Base-by-base conservation (phyloP, 2,329 filamentous ascomycete species). In the Camillea tinctor region DNA sequence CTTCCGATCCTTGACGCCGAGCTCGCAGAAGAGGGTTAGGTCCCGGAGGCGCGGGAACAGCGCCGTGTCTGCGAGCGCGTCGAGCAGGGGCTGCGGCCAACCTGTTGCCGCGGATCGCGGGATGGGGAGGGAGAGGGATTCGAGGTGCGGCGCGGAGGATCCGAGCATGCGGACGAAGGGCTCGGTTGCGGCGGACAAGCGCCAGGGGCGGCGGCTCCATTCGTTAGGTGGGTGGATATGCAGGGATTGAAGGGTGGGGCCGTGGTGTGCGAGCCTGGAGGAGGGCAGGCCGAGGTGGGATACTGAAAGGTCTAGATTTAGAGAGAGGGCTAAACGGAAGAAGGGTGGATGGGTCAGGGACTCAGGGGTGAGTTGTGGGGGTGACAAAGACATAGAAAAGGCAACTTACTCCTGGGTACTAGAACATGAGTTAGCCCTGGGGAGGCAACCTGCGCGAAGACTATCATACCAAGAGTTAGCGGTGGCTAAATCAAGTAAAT, bases 11-110 rank as follows among this genome's bases (percentile, higher is more conserved):
- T 19, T 9, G 48, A 52, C 19, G 19, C 60, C 60, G 24, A 64
- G 58, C 52, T 64, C 58, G 52, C 60, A 64, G 52, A 49, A 63
- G 22, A 63, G 24, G 17, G 20, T 57, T 7, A 63, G 58, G 11
- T 3, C n/a, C 6, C 58, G 56, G 4, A 64, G 60, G n/a, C 40
- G 55, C 4, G 36, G 40, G 22, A 64, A 62, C 23, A 23, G 48
- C 17, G 56, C 56, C 9, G 60, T 48, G 26, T 54, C 24, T 26
- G 8, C 24, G n/a, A 26, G 24, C 24, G 24, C 55, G 19, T 59
- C 56, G 1, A 64, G 30, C 5, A 52, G 49, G 13, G 55, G 51
- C n/a, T 56, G 59, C 13, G 63, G 63, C 58, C 58, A 8, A 64
- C 36, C 36, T 5, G 9, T 13, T 7, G 51, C 44, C 6, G 26